phyloP scores from a whole-genome alignment of 306 rosid species.

The Betula pendula region DNA sequence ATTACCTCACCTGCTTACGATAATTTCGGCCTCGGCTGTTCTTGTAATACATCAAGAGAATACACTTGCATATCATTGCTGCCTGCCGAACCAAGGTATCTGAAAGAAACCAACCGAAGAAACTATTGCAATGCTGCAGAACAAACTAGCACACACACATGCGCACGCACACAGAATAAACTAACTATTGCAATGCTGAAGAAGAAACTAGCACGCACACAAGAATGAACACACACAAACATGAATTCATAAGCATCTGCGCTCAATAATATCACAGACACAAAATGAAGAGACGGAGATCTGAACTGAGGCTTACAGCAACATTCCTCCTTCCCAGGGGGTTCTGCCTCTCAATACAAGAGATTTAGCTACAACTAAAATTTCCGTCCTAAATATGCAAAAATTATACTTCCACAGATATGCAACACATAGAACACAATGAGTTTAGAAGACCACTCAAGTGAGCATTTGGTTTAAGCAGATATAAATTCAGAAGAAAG shows the following conservation, averaged over 20 bases:
- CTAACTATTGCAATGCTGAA: neutral
- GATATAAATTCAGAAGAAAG: neutral
- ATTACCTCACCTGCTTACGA: conserved; percentile 82
- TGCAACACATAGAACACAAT: neutral
- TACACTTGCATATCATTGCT: conserved; percentile 80
- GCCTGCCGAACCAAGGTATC: conserved; percentile 95
- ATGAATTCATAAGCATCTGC: neutral
- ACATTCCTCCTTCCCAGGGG: neutral
- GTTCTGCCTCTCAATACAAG: neutral
- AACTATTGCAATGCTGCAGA: conserved; percentile 18
- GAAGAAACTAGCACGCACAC: too few relatives aligned
- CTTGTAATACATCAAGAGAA: conserved; percentile 80
- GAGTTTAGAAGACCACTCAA: neutral
- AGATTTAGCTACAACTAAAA: neutral
- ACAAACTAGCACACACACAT: neutral
- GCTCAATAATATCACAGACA: neutral
- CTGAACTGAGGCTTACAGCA: neutral
- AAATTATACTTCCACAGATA: neutral
- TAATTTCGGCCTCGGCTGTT: conserved; percentile 89
- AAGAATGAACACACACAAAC: too few relatives aligned
- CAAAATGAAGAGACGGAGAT: neutral
- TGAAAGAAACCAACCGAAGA: conserved; percentile 45
- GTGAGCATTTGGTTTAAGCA: neutral
- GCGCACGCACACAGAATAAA: too few relatives aligned
- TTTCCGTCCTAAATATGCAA: neutral